Base-by-base conservation (phyloP, 176 grass and related monocot species). In the Triticum dicoccoides region DNA sequence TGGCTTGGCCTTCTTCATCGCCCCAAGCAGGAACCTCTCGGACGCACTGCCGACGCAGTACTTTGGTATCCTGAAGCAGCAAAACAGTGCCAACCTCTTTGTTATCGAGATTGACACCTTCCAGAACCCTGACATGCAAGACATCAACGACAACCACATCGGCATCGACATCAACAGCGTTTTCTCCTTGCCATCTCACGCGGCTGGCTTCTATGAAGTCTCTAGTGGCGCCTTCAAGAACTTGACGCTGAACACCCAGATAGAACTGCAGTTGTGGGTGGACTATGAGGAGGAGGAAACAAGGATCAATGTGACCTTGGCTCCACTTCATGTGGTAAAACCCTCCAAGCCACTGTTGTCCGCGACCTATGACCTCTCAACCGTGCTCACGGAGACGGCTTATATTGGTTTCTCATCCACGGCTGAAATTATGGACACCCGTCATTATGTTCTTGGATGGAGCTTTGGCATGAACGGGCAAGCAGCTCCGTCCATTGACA, bases 381-480 rank as follows among this genome's bases (percentile, higher is more conserved):
- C 61, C 12, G 63, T 79, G 23, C 74, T 86, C 10, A 68, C 74
- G 5, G 49, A 59, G 5, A 56, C 44, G 11, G 44, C 74, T 0
- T 86, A 79, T 1, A 58, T 86, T 14, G 84, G 84, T 33, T 69
- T 86, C 30, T 69, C 84, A 38, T 69, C 74, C 2, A 11, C 5
- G 2, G 74, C 74, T 54, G 5, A 35, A 49, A 9, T 34, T 9
- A 13, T 78, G 61, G 78, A 78, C 68, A 8, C 81, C n/a, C 32
- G 81, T 32, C 75, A 79, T 11, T 86, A 86, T 65, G 14, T 91
- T 21, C 18, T 91, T 3, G 89, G 89, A 7, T 91, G 89, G 89
- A 91, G 85, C 80, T 79, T 86, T 69, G 84, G 47, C 64, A 14
- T 86, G 33, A 70, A 86, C 17, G 54, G 17, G 27, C 63, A 11